Evolutionary conservation across 2,329 filamentous ascomycete genomes (phyloP).

Genomic region (Claviceps arundinis): DNA sequence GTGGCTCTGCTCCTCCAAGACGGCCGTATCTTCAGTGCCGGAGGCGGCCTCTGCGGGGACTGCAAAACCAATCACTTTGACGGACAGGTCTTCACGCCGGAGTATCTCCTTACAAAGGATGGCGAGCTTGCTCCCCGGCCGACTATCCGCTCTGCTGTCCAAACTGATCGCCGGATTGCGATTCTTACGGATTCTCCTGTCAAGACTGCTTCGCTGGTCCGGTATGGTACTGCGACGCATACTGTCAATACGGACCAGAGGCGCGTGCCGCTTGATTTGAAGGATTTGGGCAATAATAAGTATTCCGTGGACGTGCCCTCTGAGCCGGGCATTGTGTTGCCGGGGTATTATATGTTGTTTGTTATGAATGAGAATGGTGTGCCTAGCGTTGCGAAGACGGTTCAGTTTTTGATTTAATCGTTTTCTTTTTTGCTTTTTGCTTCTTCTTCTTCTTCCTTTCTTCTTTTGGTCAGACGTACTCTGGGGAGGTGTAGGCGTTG

Average conservation of each 20-base stretch:
- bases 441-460: background rate
- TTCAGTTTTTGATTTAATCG: slow-evolving; percentile 14
- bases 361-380: slow-evolving; percentile 30
- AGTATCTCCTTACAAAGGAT: slow-evolving; percentile 37
- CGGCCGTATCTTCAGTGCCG: slow-evolving; percentile 34
- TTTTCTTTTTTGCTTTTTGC: background rate
- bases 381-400: slow-evolving; percentile 31
- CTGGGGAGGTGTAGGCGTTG: background rate
- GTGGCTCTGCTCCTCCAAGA: slow-evolving; percentile 35
- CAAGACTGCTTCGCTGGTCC: slow-evolving; percentile 27
- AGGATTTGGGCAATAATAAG: slow-evolving; percentile 12
- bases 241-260: slow-evolving; percentile 46
- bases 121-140: slow-evolving; percentile 28
- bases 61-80: slow-evolving; percentile 37
- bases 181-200: slow-evolving; percentile 11
- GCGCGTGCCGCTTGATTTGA: slow-evolving; percentile 29
- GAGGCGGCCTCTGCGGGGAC: slow-evolving; percentile 38
- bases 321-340: slow-evolving; percentile 35
- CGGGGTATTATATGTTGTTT: slow-evolving; percentile 43
- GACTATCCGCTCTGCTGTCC: slow-evolving; percentile 16
- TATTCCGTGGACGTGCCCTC: slow-evolving; percentile 29
- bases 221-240: slow-evolving; percentile 37
- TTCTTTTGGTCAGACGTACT: background rate
- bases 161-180: slow-evolving; percentile 12
- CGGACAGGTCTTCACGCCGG: slow-evolving; percentile 40